Conservation (phyloP, 2,329 filamentous ascomycete species). For the Tolypocladium paradoxum region DNA sequence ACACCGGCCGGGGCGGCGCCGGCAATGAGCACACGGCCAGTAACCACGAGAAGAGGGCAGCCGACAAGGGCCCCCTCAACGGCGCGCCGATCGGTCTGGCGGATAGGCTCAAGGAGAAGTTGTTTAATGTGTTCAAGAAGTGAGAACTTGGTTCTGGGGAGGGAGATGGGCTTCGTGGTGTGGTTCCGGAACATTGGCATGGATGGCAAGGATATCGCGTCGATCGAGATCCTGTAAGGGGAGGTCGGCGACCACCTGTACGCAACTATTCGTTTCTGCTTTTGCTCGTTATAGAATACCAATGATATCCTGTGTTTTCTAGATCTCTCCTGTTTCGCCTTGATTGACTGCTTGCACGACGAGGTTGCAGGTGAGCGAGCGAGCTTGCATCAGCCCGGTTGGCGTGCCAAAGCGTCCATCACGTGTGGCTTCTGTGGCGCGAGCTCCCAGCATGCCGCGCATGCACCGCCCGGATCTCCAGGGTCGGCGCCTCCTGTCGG, state of each 20-base stretch:
- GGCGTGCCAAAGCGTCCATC: neutral
- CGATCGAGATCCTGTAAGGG: neutral
- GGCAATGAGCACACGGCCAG: slow-evolving; percentile 39
- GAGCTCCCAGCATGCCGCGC: slow-evolving; percentile 2
- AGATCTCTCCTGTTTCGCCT: too few relatives aligned
- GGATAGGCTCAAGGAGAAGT: slow-evolving; percentile 47
- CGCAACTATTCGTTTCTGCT: neutral
- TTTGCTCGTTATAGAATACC: neutral
- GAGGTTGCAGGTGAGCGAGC: neutral
- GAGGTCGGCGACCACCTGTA: too few relatives aligned
- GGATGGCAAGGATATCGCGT: neutral
- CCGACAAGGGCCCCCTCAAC: slow-evolving; percentile 15
- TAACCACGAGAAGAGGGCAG: slow-evolving; percentile 17
- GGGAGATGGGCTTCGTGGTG: too few relatives aligned
- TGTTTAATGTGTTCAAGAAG: slow-evolving; percentile 40
- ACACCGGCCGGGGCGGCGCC: slow-evolving; percentile 49
- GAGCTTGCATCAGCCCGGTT: neutral
- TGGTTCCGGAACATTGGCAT: too few relatives aligned
- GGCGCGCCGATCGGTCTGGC: slow-evolving; percentile 32
- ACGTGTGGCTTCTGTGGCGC: neutral
- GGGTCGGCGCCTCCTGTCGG: slow-evolving; percentile 33
- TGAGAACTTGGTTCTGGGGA: slow-evolving; percentile 2
- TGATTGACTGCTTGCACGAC: neutral
- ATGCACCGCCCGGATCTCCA: slow-evolving; percentile 29
- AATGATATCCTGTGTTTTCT: neutral